Base-by-base conservation (phyloP, 2,329 filamentous ascomycete genomes). In the Cadophora sp. region DNA sequence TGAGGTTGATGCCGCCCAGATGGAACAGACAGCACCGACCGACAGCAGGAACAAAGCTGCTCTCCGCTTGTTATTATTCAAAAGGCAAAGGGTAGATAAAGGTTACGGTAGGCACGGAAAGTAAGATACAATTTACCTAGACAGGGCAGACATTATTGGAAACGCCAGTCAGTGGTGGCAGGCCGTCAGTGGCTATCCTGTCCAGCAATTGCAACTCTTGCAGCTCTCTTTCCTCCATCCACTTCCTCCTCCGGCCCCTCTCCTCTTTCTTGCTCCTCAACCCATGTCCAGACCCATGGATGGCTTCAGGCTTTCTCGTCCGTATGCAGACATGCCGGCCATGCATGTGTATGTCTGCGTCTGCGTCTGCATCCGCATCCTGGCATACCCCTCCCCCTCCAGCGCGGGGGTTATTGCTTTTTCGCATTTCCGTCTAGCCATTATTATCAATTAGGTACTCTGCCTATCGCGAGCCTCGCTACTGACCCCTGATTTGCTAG, bases 341-440 rank as follows among this genome's bases (percentile, higher is more conserved):
- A 41, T 18, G 22, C 22, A 43, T 30, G 6, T 16, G 14, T 11
- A 39, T 45, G 27, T 27, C 4, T 20, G 14, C n/a, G 7, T 30
- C 4, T 20, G 14, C n/a, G 7, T 30, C 39, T 30, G 16, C 43
- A n/a, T 45, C 43, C n/a, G 16, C 16, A 18, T 18, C n/a, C 43
- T 45, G 16, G 43, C 43, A 45, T 45, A 9, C 22, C 51, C 7
- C 51, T 24, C 27, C 43, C 30, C n/a, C 18, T 16, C 16, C 27
- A 24, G 62, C 55, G 60, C 47, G 60, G 60, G 65, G 60, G 53
- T 64, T n/a, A 4, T 64, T 59, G 45, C 65, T 67, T 64, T 64
- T 56, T 67, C 9, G 2, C 33, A 13, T 8, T 30, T 18, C 22
- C 33, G n/a, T 59, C 36, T 22, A 18, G 20, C 30, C 36, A 47